These are phyloP conservation scores for Auricularia sp. DNA, from an alignment of 768 basidiomycete species.

Conservation along the genomic window DNA sequence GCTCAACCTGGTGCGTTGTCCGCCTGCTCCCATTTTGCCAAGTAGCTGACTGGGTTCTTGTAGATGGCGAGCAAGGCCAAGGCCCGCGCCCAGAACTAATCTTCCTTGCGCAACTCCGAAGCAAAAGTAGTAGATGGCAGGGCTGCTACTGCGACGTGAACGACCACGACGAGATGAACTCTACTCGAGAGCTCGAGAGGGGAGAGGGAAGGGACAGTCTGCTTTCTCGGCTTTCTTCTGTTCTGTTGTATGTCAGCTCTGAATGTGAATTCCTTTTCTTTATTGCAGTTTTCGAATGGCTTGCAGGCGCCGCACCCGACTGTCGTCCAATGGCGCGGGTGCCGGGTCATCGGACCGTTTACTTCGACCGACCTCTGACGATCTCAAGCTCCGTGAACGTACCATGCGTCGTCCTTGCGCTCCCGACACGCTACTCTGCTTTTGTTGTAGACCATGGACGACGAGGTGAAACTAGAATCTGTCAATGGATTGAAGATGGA, in stretches of 20 bases:
- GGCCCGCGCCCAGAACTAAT: not conserved
- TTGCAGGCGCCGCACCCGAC: no score
- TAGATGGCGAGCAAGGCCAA: not conserved
- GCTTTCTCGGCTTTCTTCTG: not conserved
- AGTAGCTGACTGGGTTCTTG: not conserved
- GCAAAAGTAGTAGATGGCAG: not conserved
- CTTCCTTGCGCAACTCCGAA: no score
- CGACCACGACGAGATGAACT: not conserved
- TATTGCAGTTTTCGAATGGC: not conserved
- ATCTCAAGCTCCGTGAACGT: no score
- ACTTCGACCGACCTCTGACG: no score
- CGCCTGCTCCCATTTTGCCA: not conserved
- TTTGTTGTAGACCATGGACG: no score
- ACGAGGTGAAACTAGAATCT: no score
- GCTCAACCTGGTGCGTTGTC: slow-evolving; percentile 57
- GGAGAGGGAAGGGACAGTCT: not conserved
- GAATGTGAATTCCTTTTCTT: not conserved
- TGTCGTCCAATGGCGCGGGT: no score
- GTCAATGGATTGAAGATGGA: no score
- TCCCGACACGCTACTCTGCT: no score
- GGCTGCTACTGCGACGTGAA: not conserved
- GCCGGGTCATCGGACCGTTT: no score
- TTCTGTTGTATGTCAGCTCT: not conserved
- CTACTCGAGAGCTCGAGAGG: not conserved
- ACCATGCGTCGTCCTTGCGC: no score